Conservation (phyloP, 2,329 filamentous ascomycete species). For the Huntiella moniliformis region DNA sequence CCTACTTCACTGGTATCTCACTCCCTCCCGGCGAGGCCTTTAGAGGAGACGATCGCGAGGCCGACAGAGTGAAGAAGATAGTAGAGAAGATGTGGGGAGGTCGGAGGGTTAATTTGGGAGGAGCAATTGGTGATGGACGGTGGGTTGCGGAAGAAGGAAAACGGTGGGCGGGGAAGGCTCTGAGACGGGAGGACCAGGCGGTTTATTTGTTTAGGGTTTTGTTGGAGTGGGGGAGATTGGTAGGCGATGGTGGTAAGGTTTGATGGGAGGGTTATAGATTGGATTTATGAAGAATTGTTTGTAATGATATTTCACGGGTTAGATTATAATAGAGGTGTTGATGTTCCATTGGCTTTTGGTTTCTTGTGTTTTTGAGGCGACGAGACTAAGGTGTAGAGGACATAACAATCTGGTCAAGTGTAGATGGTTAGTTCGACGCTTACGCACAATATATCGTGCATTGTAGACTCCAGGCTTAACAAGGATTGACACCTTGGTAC, state of each 20-base stretch:
- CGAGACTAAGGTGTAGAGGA: too few relatives aligned
- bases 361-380: too few relatives aligned
- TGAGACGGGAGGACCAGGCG: slow-evolving; percentile 59
- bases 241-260: slow-evolving; percentile 42
- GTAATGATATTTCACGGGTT: too few relatives aligned
- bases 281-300: too few relatives aligned
- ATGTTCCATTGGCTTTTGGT: too few relatives aligned
- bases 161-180: slow-evolving; percentile 42
- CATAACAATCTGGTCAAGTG: too few relatives aligned
- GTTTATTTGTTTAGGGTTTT: slow-evolving; percentile 62
- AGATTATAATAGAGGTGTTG: too few relatives aligned
- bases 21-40: slow-evolving; percentile 7
- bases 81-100: slow-evolving; percentile 24
- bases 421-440: too few relatives aligned
- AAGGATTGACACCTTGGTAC: too few relatives aligned
- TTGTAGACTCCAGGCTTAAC: too few relatives aligned
- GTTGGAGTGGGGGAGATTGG: slow-evolving; percentile 56
- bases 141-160: slow-evolving; percentile 48
- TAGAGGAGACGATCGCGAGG: slow-evolving; percentile 18
- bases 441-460: too few relatives aligned
- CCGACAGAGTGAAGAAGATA: slow-evolving; percentile 25
- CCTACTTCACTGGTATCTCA: slow-evolving; percentile 49
- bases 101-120: slow-evolving; percentile 4
- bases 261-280: slow-evolving; percentile 8
- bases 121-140: slow-evolving; percentile 30